Conservation (phyloP, 352 stramenopile genomes). For the Globisporangium mamillatum region DNA sequence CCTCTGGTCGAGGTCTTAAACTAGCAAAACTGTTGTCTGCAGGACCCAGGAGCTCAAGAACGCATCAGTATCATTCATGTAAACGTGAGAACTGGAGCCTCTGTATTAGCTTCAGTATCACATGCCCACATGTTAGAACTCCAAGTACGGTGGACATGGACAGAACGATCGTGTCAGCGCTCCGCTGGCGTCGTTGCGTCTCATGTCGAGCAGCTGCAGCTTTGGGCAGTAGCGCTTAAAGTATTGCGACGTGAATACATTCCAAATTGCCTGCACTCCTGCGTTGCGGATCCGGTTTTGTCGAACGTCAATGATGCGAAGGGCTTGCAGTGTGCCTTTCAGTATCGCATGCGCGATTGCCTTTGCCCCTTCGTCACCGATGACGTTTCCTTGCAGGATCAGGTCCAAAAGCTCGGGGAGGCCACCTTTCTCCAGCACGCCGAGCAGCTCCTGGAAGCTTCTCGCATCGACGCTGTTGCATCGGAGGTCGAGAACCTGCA, state of each 20-base stretch:
- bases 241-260: conserved; percentile 57
- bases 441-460: conserved; percentile 34
- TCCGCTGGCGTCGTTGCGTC: conserved; percentile 53
- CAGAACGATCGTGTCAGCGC: conserved; percentile 51
- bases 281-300: conserved; percentile 69
- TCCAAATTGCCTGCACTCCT: conserved; percentile 59
- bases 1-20: neutral
- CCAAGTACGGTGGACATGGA: conserved; percentile 47
- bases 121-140: conserved; percentile 31
- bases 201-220: conserved; percentile 60
- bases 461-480: conserved; percentile 60
- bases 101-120: neutral
- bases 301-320: conserved; percentile 51
- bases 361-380: conserved; percentile 59
- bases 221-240: conserved; percentile 53
- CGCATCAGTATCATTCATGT: conserved; percentile 62
- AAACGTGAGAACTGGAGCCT: conserved; percentile 1
- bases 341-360: conserved; percentile 56
- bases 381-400: conserved; percentile 49
- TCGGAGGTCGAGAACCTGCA: conserved; percentile 58
- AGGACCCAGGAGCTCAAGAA: conserved; percentile 76
- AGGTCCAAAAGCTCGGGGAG: conserved; percentile 54
- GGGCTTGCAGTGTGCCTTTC: conserved; percentile 35
- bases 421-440: conserved; percentile 41
- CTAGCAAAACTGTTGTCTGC: neutral